Base-by-base conservation (phyloP, 2,329 filamentous ascomycete species). In the Talaromyces sp. region DNA sequence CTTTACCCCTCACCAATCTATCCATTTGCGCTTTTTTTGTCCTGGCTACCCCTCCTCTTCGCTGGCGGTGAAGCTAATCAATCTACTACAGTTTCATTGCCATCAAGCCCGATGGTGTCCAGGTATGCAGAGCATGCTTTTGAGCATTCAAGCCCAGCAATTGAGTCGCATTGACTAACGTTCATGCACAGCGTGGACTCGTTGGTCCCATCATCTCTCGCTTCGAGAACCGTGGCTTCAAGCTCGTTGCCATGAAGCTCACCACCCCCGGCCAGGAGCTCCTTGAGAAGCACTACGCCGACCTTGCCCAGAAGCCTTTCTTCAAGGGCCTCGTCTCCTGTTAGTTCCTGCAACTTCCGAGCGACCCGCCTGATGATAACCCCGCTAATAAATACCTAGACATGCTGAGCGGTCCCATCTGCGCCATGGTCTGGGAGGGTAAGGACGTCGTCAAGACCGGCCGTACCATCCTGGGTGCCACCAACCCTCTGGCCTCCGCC, bases 361-460 rank as follows among this genome's bases (percentile, higher is more conserved):
- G 29, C 36, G 3, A 35, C 17, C 32, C 20, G 11, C 42, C n/a
- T 22, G 22, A 3, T 47, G 19, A 13, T 11, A 11, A 41, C 30
- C 27, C 32, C 14, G 37, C 62, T 70, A 58, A 70, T 47, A 40
- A 27, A 39, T 20, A 52, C 24, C 58, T 64, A 96, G 91, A 97
- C 86, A 99, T 97, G 94, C 82, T 86, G 78, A 92, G 87, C 77
- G 94, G 94, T 77, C 94, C 94, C 77, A 93, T 99, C 82, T 88
- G 85, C 84, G 94, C 94, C 83, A 99, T 97, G 93, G 89, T 99
- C 80, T 99, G 94, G 94, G 92, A 99, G 81, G 94, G 94, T 75
- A 90, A 89, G 85, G 92, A 99, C 74, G 94, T 88, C 79, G 92
- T 97, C 86, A 97, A 97, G 90, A 97, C 92, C 68, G 94, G 94